A percentile compares a stretch with the other conserved stretches of the same genome.
Evolutionary conservation across 2,329 filamentous ascomycete species (phyloP).

Genomic region (Phialemonium atrogriseum): DNA sequence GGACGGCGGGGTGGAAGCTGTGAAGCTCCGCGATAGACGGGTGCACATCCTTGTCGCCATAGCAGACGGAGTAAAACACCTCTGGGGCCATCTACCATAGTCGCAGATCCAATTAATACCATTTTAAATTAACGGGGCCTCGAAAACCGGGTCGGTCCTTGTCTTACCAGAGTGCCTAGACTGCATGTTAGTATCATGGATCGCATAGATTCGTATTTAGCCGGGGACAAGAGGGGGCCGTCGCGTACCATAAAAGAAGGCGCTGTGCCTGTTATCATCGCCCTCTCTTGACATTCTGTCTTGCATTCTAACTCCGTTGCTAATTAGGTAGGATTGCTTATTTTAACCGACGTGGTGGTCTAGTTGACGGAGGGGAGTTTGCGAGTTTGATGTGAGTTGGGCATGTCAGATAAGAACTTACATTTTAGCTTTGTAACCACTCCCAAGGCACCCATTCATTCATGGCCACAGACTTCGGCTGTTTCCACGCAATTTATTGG

Average conservation of each 20-base stretch:
- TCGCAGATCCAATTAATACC: neutral
- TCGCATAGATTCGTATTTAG: neutral
- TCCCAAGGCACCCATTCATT: too few species aligned
- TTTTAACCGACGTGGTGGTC: too few species aligned
- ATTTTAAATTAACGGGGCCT: neutral
- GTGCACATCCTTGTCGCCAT: constrained; percentile 45
- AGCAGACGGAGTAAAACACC: constrained; percentile 80
- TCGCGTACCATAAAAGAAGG: constrained; percentile 48
- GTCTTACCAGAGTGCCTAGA: constrained; percentile 29
- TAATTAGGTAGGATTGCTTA: too few species aligned
- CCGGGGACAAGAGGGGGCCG: constrained; percentile 5
- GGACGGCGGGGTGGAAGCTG: constrained; percentile 63
- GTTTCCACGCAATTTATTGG: too few species aligned
- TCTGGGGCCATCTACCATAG: constrained; percentile 63
- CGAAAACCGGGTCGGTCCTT: too few species aligned
- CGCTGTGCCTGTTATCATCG: constrained; percentile 24
- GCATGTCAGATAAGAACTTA: too few species aligned
- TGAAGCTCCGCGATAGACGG: constrained; percentile 46
- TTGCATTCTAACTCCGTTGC: too few species aligned
- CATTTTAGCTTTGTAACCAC: too few species aligned
- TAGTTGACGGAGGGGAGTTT: too few species aligned
- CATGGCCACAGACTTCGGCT: too few species aligned
- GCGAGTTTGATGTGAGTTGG: too few species aligned
- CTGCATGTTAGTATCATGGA: constrained; percentile 13
- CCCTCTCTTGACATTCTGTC: constrained; percentile 1